Evolutionary conservation across 2,329 filamentous ascomycete species (phyloP).

Genomic region (Cytospora paraplurivora): DNA sequence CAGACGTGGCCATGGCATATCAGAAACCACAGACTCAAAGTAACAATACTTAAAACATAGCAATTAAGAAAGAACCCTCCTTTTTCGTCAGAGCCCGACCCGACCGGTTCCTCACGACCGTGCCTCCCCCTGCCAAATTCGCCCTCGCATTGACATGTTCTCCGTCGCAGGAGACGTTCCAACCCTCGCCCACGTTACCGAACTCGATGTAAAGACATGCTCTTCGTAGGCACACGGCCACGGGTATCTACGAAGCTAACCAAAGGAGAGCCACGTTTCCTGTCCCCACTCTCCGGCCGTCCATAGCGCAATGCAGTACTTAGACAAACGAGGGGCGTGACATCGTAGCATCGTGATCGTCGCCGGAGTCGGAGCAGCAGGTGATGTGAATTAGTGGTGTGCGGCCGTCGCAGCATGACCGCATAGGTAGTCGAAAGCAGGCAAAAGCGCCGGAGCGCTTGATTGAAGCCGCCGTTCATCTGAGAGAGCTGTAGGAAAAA

Average conservation of each 20-base stretch:
- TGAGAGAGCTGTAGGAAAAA: constrained; percentile 20
- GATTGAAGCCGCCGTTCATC: constrained; percentile 6
- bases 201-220: constrained; percentile 23
- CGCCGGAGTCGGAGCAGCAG: constrained; percentile 8
- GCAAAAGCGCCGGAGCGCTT: constrained; percentile 7
- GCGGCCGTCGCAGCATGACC: neutral
- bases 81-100: constrained; percentile 18
- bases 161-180: constrained; percentile 1
- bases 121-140: constrained; percentile 11
- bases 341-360: constrained; percentile 14
- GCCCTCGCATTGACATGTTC: constrained; percentile 17
- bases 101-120: constrained; percentile 20
- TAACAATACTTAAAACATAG: constrained; percentile 28
- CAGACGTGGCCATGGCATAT: constrained; percentile 20
- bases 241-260: constrained; percentile 19
- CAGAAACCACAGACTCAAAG: constrained; percentile 25
- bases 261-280: constrained; percentile 7
- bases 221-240: constrained; percentile 14
- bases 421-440: constrained; percentile 15
- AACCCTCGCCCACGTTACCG: constrained; percentile 16
- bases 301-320: constrained; percentile 5
- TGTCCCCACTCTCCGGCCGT: constrained; percentile 1
- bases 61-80: constrained; percentile 24
- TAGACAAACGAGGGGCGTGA: constrained; percentile 6
- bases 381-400: constrained; percentile 5